Conservation (phyloP, 352 stramenopile species). For the Poterioochromonas sp. region DNA sequence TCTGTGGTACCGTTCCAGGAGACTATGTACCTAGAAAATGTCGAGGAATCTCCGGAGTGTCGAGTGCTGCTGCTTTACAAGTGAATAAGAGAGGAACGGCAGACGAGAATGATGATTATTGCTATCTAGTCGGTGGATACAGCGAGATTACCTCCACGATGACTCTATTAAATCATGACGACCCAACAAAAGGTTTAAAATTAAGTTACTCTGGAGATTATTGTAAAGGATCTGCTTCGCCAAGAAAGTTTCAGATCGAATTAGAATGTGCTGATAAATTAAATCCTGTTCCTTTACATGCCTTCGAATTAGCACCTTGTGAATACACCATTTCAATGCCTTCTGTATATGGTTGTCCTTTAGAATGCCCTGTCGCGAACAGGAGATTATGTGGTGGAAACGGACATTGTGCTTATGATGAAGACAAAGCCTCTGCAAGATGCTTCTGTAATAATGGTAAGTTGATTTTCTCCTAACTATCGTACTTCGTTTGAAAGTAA, state of each 20-base stretch:
- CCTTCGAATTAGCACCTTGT: slow-evolving; percentile 4
- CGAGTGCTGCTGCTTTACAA: not conserved
- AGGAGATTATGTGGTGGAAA: slow-evolving; percentile 15
- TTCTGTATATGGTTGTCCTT: slow-evolving; percentile 30
- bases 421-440: slow-evolving; percentile 15
- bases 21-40: not conserved
- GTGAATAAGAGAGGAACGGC: not conserved
- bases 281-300: slow-evolving; percentile 9
- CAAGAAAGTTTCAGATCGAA: not conserved
- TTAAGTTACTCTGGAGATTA: slow-evolving; percentile 7
- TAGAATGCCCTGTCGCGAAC: slow-evolving; percentile 20
- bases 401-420: slow-evolving; percentile 30
- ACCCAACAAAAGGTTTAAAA: slow-evolving; percentile 9
- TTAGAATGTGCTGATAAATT: slow-evolving; percentile 16
- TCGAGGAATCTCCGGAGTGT: not conserved
- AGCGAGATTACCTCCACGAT: not conserved
- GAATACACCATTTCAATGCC: slow-evolving; percentile 19
- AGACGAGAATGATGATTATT: slow-evolving; percentile 8
- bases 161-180: not conserved
- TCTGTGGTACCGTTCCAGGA: not conserved
- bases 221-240: not conserved
- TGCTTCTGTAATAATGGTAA: slow-evolving; percentile 33
- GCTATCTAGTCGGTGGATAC: not conserved
- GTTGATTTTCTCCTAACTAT: not conserved
- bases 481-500: not conserved